Evolutionary conservation across 345 rosid species (phyloP), one percentile per base, ranked within the genome.

Genomic region (Chamaenerion angustifolium): DNA sequence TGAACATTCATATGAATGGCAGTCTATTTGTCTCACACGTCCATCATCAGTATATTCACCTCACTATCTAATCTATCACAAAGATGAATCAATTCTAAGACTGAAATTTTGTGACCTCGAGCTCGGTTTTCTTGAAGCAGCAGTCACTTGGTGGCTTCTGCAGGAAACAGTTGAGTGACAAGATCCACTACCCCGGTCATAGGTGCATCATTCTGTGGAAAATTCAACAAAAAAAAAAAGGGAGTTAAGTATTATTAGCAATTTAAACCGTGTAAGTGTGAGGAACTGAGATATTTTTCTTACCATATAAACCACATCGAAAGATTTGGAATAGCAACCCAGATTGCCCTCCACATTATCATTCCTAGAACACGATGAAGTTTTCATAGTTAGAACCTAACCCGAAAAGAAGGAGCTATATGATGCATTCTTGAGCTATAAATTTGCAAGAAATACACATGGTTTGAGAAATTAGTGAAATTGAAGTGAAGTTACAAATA

Each of bases 301-400:
- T 55, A 85, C 95, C 76, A 78, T 57, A 69, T 78, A 76, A 54
- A 88, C 83, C 49, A 88, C 45, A 51, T 88, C 89, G 54, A 88
- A 88, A 27, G 83, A 82, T 50, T 67, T 67, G 48, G 81, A 59
- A 74, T 88, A 85, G 69, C 67, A 63, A 54, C 58, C 69, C 55
- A 82, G 65, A 57, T 75, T 75, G 58, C 74, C 75, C 57, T 76
- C 87, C 7, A 80, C 49, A 55, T 78, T 75, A 60, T 88, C 77
- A 46, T 85, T 85, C 87, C 97, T 85, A 74, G 51, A 47, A 3
- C 1, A 4, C 60, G 6, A 60, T 46, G 52, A 64, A 52, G 17
- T 42, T 42, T 31, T 4, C 42, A 46, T 12, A 23, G 14, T 55
- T 23, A 42, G 35, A 21, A 21, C 4, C 25, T 21, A 21, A 4